A percentile compares a stretch with the other conserved stretches of the same genome.
phyloP scores from a whole-genome alignment of 257 asterid genomes.

The Lithospermum erythrorhizon region DNA sequence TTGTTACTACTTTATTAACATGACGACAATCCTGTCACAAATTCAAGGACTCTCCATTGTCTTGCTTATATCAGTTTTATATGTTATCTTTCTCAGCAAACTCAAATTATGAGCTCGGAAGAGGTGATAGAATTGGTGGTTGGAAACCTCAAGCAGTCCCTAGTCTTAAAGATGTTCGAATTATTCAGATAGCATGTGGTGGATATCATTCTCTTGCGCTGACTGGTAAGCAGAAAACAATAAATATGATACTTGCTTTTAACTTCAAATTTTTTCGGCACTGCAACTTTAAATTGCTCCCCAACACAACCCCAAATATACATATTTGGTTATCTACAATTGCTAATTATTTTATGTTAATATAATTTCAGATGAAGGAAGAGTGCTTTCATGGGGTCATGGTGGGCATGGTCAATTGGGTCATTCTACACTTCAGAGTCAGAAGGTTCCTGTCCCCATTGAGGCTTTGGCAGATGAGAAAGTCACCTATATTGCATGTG shows the following conservation, averaged over 20 bases:
- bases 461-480: constrained; percentile 69
- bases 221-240: constrained; percentile 40
- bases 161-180: constrained; percentile 53
- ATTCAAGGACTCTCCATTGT: not conserved
- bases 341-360: not conserved
- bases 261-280: not conserved
- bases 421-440: constrained; percentile 59
- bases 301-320: not conserved
- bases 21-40: not conserved
- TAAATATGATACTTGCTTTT: not conserved
- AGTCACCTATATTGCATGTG: constrained; percentile 69
- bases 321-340: too few species aligned
- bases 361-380: constrained; percentile 58
- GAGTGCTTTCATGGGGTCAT: constrained; percentile 95
- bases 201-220: constrained; percentile 97
- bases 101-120: constrained; percentile 94
- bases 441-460: constrained; percentile 53
- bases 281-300: not conserved
- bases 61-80: not conserved
- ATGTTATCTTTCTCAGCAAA: constrained; percentile 43
- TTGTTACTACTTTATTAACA: too few species aligned
- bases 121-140: constrained; percentile 85
- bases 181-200: constrained; percentile 84
- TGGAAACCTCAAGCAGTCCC: constrained; percentile 92
- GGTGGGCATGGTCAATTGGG: constrained; percentile 96